Percentiles rank a stretch among this genome's conserved stretches.
Conservation (phyloP, 2,329 filamentous ascomycete species). For the Fusarium circinatum region DNA sequence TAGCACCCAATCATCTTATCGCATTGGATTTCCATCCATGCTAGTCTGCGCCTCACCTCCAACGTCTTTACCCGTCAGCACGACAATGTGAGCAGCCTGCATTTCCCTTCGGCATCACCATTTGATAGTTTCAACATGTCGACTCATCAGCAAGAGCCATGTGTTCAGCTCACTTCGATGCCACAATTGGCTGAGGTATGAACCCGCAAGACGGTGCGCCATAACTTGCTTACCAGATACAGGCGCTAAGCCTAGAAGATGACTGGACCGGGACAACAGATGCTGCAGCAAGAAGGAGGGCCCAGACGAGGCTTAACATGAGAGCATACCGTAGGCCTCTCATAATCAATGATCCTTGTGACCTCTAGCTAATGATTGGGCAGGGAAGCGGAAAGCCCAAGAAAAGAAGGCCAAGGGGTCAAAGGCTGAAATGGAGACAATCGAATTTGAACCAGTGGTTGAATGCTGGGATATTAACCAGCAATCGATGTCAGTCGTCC, state of each 20-base stretch:
- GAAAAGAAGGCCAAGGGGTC: background rate
- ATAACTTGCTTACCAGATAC: constrained; percentile 10
- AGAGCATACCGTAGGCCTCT: constrained; percentile 49
- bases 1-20: background rate
- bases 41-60: constrained; percentile 10
- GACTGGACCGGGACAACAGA: constrained; percentile 59
- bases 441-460: background rate
- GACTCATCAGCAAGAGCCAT: background rate
- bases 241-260: constrained; percentile 53
- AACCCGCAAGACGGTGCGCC: background rate
- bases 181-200: constrained; percentile 18
- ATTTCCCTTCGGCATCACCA: constrained; percentile 9
- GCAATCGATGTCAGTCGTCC: background rate
- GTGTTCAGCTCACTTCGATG: constrained; percentile 15
- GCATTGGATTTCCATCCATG: background rate
- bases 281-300: constrained; percentile 52
- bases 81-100: constrained; percentile 42
- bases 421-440: too few species aligned
- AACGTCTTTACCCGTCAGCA: background rate
- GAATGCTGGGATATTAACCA: constrained; percentile 21
- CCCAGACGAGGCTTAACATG: constrained; percentile 58
- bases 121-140: background rate
- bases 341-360: fast-evolving
- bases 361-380: background rate
- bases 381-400: constrained; percentile 20